Percentiles rank a stretch among this genome's conserved stretches.
Conservation (phyloP, 192 early-diverging fungal species). For the Fimicolochytrium jonesii region DNA sequence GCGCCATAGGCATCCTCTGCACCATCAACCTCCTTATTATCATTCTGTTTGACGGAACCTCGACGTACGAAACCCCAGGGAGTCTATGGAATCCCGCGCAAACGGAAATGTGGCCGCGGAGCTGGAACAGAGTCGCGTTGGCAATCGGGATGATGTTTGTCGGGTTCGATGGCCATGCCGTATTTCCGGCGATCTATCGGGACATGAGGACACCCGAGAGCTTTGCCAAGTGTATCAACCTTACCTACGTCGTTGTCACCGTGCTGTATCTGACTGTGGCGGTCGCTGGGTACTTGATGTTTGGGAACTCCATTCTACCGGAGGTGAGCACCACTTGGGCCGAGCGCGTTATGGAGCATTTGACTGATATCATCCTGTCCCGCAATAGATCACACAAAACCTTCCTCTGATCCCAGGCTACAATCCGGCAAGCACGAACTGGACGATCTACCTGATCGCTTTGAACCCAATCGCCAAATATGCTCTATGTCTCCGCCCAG, state of each 20-base stretch:
- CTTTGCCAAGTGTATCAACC: conserved; percentile 50
- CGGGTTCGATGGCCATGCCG: conserved; percentile 60
- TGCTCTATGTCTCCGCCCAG: conserved; percentile 58
- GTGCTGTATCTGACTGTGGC: conserved; percentile 51
- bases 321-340: conserved; percentile 36
- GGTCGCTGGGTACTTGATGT: conserved; percentile 62
- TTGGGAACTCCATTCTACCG: conserved; percentile 54
- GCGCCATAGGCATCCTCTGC: conserved; percentile 55
- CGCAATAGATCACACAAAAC: conserved; percentile 62
- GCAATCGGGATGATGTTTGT: conserved; percentile 54
- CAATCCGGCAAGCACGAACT: conserved; percentile 41
- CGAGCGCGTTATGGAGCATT: not conserved
- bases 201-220: conserved; percentile 54
- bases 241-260: conserved; percentile 49
- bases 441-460: conserved; percentile 60
- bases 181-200: conserved; percentile 64
- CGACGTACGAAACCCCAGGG: conserved; percentile 46
- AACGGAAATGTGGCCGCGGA: conserved; percentile 49
- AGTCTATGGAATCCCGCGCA: conserved; percentile 50
- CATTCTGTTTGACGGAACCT: conserved; percentile 54
- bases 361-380: not conserved
- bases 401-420: conserved; percentile 54
- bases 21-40: conserved; percentile 48
- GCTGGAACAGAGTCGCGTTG: conserved; percentile 40
- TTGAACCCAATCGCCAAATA: conserved; percentile 72